Conservation (phyloP, 2,329 filamentous ascomycete species). For the Apiospora rasikravindrae region DNA sequence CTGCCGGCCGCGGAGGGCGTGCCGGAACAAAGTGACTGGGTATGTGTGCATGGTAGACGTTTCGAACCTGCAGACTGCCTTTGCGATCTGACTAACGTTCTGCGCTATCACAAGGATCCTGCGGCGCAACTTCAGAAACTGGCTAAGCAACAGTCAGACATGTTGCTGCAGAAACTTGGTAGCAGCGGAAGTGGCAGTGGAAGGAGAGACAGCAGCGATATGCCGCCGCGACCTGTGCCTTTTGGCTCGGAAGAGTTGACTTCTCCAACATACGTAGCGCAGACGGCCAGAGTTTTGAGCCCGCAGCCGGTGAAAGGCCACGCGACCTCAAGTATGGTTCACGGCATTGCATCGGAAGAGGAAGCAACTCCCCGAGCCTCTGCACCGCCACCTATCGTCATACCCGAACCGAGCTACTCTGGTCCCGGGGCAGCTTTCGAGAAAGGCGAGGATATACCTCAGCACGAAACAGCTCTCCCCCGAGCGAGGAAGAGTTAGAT, state of each 20-base stretch:
- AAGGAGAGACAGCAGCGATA: conserved; percentile 44
- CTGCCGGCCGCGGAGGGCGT: conserved; percentile 83
- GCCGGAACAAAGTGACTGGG: conserved; percentile 88
- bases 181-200: conserved; percentile 37
- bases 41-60: conserved; percentile 71
- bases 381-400: conserved; percentile 24
- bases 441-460: conserved; percentile 51
- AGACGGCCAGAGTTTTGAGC: conserved; percentile 44
- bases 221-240: conserved; percentile 56
- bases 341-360: conserved; percentile 28
- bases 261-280: conserved; percentile 52
- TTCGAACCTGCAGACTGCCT: conserved; percentile 58
- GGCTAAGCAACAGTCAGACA: conserved; percentile 68
- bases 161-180: conserved; percentile 60
- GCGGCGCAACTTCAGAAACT: conserved; percentile 72
- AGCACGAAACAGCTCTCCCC: conserved; percentile 44
- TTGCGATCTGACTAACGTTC: conserved; percentile 61
- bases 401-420: conserved; percentile 52
- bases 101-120: conserved; percentile 67
- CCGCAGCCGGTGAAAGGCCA: conserved; percentile 50
- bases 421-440: conserved; percentile 58
- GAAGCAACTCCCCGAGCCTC: conserved; percentile 25
- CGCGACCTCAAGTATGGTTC: conserved; percentile 39
- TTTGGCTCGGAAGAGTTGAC: conserved; percentile 56
- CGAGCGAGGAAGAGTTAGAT: conserved; percentile 36